Base-by-base conservation (phyloP, 2,329 filamentous ascomycete species). In the Stachybotrys echinatus region DNA sequence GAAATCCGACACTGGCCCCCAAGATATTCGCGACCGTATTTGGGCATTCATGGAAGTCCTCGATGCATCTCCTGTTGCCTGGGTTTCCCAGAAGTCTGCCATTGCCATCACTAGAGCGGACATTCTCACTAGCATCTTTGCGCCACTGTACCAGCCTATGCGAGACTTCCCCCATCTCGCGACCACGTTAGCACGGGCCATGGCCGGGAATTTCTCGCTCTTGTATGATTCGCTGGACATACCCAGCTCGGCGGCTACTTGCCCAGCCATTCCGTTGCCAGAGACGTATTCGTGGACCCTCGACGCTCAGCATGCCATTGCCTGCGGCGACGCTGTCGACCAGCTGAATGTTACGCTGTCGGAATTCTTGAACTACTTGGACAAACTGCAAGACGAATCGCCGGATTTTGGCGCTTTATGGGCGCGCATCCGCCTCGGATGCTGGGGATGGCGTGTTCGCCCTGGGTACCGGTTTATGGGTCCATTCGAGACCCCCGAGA, bases 381-480 rank as follows among this genome's bases (percentile, higher is more conserved):
- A 23, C 3, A 23, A 23, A 14, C 42, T 45, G 4, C 19, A 22
- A n/a, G 5, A 18, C 17, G 42, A 45, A 12, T 58, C 60, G 0
- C 49, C 52, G 0, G 57, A 57, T 8, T 54, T 64, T 22, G 61
- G 47, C 4, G 17, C 52, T 1, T 47, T 39, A 10, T 63, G 63
- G 59, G 50, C 59, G 10, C 37, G 23, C 8, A 47, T 68, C 20
- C 62, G 62, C 1, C 53, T 71, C 6, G 54, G 52, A 1, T 73
- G 70, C 52, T 56, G 58, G 0, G 66, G 64, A 0, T 61, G 69
- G 45, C 48, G 37, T 3, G 50, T 68, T 10, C 58, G 64, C 2
- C 63, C 69, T 0, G 58, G 55, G 23, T 68, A 63, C 56, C 52
- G 61, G 3, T 70, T 69, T 48, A 50, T 42, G 2, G 62, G 55